A percentile compares a stretch with the other conserved stretches of the same genome.
Conservation (phyloP, 306 rosid species). For the Pterocarpus macrocarpus region DNA sequence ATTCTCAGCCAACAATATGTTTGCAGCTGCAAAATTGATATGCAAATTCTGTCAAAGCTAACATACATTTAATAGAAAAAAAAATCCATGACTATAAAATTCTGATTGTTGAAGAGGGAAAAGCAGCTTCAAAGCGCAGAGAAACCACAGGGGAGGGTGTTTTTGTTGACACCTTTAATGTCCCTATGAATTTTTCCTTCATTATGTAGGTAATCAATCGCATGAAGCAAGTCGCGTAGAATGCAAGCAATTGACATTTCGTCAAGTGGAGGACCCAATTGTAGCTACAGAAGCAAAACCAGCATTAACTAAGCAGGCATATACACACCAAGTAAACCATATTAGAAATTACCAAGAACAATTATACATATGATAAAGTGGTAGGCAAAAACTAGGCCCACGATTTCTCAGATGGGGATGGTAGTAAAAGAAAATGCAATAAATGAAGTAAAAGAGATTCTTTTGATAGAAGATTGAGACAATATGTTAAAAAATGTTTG, state of each 20-base stretch:
- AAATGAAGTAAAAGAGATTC: too few relatives aligned
- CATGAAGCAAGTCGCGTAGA: slow-evolving; percentile 95
- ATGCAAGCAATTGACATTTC: slow-evolving; percentile 94
- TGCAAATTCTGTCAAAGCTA: slow-evolving; percentile 49
- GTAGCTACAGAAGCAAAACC: slow-evolving; percentile 74
- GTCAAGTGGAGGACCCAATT: slow-evolving; percentile 94
- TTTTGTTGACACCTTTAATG: slow-evolving; percentile 75
- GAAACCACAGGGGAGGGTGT: slow-evolving; percentile 15
- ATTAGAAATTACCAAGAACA: slow-evolving; percentile 32
- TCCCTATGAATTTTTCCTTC: slow-evolving; percentile 99
- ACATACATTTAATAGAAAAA: not conserved
- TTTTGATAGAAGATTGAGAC: too few relatives aligned
- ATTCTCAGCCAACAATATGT: slow-evolving; percentile 86
- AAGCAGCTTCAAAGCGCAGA: slow-evolving; percentile 18
- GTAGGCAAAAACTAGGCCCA: too few relatives aligned
- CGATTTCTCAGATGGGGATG: too few relatives aligned
- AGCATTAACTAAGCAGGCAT: slow-evolving; percentile 21
- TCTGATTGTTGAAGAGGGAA: slow-evolving; percentile 6
- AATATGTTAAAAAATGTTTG: not conserved
- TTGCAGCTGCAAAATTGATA: slow-evolving; percentile 88
- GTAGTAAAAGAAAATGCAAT: too few relatives aligned
- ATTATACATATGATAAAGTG: slow-evolving; percentile 7
- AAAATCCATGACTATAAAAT: slow-evolving; percentile 34
- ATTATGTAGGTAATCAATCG: slow-evolving; percentile 87
- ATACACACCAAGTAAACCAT: not conserved